Base-by-base conservation (phyloP, 306 rosid species). In the Gynostemma pentaphyllum region DNA sequence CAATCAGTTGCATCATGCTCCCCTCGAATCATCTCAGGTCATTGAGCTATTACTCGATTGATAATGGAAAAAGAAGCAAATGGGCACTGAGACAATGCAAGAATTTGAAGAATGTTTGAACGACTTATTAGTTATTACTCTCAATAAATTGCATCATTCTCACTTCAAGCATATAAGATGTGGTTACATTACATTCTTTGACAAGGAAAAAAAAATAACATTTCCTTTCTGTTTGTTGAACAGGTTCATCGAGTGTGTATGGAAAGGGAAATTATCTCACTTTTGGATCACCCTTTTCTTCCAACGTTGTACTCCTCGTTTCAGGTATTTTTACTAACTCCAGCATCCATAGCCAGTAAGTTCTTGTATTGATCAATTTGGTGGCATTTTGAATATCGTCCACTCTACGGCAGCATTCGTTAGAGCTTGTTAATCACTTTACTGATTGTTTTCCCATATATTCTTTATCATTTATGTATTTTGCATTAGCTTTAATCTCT, bases 181-280 rank as follows among this genome's bases (percentile, higher is more conserved):
- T 16, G 36, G 64, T 16, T 5, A 18, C 36, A 28, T 64, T 29
- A 2, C 29, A 19, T 64, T 47, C 37, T 28, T 51, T 40, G n/a
- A 70, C 57, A 46, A 21, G 37, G 61, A 47, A 50, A 47, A 7
- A 34, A 47, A 12, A 27, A 18, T 49, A n/a, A 64, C 66, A 42
- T 54, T 54, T 50, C n/a, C n/a, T 64, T 19, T 41, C 78, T 64
- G 21, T 40, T 51, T 71, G 34, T 47, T 60, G 75, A 74, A 70
- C 90, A 92, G 98, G 98, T 92, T 74, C 98, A 92, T 69, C 81
- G 98, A 55, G 89, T 94, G 49, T 92, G 98, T 74, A 71, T 83
- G 50, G 98, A 92, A 74, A 79, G 96, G 81, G 95, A 88, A 65
- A 84, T 92, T 70, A 84, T 92, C 74, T 80, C 98, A 3, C 75